These are phyloP conservation scores for Fusarium zealandicum DNA, from an alignment of 2,329 filamentous ascomycete genomes.

Conservation along the genomic window DNA sequence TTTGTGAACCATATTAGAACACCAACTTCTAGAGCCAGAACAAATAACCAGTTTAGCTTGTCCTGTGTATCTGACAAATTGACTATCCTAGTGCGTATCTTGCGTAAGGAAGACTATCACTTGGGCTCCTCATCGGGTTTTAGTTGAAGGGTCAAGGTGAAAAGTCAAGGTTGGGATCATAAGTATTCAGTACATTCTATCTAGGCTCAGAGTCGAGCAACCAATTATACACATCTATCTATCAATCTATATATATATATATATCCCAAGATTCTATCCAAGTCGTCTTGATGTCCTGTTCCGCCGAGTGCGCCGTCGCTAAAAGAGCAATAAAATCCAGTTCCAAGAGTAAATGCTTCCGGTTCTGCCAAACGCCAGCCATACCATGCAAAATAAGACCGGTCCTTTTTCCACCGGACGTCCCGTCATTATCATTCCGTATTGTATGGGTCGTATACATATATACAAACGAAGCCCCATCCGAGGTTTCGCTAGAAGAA, in stretches of 20 bases:
- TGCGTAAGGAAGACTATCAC: neutral
- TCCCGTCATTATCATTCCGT: conserved; percentile 1
- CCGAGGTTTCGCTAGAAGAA: conserved; percentile 27
- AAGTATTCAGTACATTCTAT: too few relatives aligned
- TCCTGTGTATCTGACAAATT: neutral
- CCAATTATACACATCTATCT: conserved; percentile 4
- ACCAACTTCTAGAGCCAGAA: conserved; percentile 1
- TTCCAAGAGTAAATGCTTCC: conserved; percentile 8
- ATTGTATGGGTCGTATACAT: conserved; percentile 8
- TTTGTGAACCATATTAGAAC: neutral
- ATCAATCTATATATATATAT: conserved; percentile 13
- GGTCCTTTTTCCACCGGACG: neutral
- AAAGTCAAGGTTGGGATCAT: neutral
- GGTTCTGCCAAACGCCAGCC: conserved; percentile 19
- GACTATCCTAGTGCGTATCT: too few relatives aligned
- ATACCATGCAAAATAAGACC: conserved; percentile 11
- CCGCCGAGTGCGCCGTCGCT: conserved; percentile 28
- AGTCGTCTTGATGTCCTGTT: conserved; percentile 1
- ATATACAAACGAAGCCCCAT: conserved; percentile 7
- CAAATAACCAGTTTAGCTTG: neutral
- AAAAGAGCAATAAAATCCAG: conserved; percentile 6
- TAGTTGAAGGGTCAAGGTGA: neutral
- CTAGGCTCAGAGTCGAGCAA: neutral
- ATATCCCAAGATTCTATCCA: neutral
- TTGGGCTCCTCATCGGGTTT: neutral